Evolutionary conservation across 768 basidiomycete genomes (phyloP).

Genomic region (Pleurotus tuber-regium): DNA sequence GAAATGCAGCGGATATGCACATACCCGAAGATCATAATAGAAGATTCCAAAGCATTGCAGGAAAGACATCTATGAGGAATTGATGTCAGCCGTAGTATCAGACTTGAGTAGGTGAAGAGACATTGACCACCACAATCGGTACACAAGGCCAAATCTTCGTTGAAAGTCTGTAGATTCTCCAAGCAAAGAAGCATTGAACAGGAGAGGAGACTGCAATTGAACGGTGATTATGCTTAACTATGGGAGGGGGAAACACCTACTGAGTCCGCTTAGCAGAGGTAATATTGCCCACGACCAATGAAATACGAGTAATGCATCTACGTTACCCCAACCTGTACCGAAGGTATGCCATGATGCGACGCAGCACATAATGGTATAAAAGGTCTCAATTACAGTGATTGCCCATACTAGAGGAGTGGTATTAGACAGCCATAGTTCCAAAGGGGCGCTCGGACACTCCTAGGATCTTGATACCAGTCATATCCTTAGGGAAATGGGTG

Average conservation of each 20-base stretch:
- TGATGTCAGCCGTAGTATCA: no score
- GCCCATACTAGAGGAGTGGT: slow-evolving; percentile 14
- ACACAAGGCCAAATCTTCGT: slow-evolving; percentile 9
- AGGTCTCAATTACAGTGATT: slow-evolving; percentile 16
- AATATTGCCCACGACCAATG: slow-evolving; percentile 17
- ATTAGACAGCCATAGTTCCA: not conserved
- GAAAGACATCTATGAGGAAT: no score
- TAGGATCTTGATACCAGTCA: slow-evolving; percentile 12
- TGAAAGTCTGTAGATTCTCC: slow-evolving; percentile 11
- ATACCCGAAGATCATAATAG: no score
- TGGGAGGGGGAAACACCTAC: not conserved
- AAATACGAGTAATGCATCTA: slow-evolving; percentile 11
- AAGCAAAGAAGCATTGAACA: slow-evolving; percentile 16
- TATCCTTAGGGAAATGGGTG: slow-evolving; percentile 15
- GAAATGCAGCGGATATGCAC: no score
- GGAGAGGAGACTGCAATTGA: slow-evolving; percentile 15
- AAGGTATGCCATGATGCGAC: slow-evolving; percentile 17
- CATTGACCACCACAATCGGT: slow-evolving; percentile 11
- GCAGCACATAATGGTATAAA: slow-evolving; percentile 15
- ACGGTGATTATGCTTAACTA: no score
- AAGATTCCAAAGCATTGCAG: no score
- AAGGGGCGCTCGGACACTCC: slow-evolving; percentile 12
- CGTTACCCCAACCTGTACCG: slow-evolving; percentile 18
- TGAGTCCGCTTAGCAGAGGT: slow-evolving; percentile 1
- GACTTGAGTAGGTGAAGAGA: no score